Conservation (phyloP, 2,329 filamentous ascomycete genomes). For the Talaromyces albobiverticillius region DNA sequence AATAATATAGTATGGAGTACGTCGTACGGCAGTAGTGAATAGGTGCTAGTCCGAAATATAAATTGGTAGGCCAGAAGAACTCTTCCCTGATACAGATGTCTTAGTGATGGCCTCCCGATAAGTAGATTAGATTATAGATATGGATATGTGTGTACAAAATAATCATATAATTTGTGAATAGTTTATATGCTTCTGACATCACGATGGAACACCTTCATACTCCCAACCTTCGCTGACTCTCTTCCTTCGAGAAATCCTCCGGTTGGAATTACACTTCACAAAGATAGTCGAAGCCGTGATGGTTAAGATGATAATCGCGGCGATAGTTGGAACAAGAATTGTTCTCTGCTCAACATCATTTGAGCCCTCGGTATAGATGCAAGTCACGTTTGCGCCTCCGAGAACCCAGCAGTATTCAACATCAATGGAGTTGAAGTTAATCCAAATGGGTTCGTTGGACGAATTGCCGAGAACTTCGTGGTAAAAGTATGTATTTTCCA, state of each 20-base stretch:
- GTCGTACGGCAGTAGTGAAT: too few species aligned
- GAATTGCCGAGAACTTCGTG: conserved; percentile 25
- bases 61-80: too few species aligned
- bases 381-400: conserved; percentile 54
- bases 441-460: conserved; percentile 44
- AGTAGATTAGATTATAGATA: too few species aligned
- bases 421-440: conserved; percentile 62
- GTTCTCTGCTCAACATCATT: conserved; percentile 44
- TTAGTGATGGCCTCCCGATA: too few species aligned
- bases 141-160: too few species aligned
- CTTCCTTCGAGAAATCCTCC: conserved; percentile 51
- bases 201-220: conserved; percentile 64
- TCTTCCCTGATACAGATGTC: too few species aligned
- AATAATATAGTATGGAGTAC: too few species aligned
- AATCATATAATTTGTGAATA: too few species aligned
- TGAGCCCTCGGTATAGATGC: conserved; percentile 53
- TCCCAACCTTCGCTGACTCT: conserved; percentile 58
- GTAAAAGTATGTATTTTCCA: conserved; percentile 62
- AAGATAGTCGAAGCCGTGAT: conserved; percentile 61
- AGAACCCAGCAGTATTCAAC: conserved; percentile 59
- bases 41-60: too few species aligned
- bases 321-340: conserved; percentile 61
- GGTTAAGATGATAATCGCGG: conserved; percentile 61
- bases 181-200: too few species aligned
- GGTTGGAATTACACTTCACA: conserved; percentile 63